Conservation (phyloP, 202 grass and related monocot species). For the Setaria viridis region DNA sequence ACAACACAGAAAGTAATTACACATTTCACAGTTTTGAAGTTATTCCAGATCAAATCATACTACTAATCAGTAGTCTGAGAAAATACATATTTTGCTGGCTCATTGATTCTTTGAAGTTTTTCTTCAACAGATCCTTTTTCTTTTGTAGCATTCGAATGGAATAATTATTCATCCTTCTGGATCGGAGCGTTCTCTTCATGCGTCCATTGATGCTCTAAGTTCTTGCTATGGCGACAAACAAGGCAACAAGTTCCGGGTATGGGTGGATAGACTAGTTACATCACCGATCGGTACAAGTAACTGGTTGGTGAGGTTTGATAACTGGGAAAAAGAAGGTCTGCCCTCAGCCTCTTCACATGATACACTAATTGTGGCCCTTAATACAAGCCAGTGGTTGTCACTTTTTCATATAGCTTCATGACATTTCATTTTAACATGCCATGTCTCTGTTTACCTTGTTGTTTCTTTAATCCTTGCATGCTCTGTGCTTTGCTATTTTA, state of each 20-base stretch:
- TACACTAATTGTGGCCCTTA: neutral
- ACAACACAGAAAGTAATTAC: neutral
- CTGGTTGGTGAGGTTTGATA: conserved; percentile 89
- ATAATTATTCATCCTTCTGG: conserved; percentile 77
- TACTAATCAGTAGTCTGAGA: neutral
- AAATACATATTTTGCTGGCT: neutral
- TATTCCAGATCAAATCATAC: neutral
- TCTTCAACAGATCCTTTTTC: conserved; percentile 29
- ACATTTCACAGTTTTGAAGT: neutral
- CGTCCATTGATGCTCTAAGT: conserved; percentile 60
- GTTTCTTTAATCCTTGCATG: neutral
- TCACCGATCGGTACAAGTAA: conserved; percentile 62
- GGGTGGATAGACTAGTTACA: conserved; percentile 84
- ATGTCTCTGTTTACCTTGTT: neutral
- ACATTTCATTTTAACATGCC: conserved; percentile 2
- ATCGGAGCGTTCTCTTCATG: conserved; percentile 63
- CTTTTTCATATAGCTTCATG: conserved; percentile 16
- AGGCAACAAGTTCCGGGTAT: conserved; percentile 63
- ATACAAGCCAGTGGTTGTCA: neutral
- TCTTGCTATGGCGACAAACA: conserved; percentile 76
- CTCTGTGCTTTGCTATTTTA: neutral
- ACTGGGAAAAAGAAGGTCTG: conserved; percentile 83
- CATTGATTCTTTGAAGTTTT: conserved; percentile 20
- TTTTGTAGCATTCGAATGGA: conserved; percentile 64
- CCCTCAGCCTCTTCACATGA: conserved; percentile 9